A percentile compares a stretch with the other conserved stretches of the same genome.
Evolutionary conservation across 805 yeast species (phyloP).

Genomic region (Teunomyces tritomae): DNA sequence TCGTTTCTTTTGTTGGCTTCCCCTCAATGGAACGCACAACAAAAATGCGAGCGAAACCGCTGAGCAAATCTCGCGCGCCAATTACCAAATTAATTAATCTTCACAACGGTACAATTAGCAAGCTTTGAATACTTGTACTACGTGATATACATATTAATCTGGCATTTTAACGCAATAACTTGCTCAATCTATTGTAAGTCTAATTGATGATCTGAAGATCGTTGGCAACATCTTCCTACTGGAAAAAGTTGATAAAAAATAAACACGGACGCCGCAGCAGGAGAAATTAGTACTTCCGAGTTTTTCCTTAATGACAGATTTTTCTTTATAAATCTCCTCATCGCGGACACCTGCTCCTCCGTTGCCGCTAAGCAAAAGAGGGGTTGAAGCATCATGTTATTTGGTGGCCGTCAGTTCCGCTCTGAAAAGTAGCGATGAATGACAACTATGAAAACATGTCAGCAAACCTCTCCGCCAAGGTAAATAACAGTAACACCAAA

Average conservation of each 20-base stretch:
- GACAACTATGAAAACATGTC: no score
- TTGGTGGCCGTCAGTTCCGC: background rate
- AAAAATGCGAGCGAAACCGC: slow-evolving; percentile 1
- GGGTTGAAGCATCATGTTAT: background rate
- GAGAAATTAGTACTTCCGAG: background rate
- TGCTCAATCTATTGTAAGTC: background rate
- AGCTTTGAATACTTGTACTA: no score
- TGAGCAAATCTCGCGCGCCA: background rate
- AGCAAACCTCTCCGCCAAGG: no score
- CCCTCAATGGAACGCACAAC: slow-evolving; percentile 4
- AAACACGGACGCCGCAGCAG: background rate
- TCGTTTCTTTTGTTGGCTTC: background rate
- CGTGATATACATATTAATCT: no score
- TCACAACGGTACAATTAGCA: no score
- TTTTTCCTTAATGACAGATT: background rate
- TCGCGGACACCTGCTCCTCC: background rate
- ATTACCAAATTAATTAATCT: background rate
- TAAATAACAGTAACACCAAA: no score
- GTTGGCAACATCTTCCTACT: background rate
- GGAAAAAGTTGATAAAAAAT: background rate
- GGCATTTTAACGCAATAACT: background rate
- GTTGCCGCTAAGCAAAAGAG: background rate
- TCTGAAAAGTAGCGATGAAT: no score
- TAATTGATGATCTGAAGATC: background rate
- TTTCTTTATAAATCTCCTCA: background rate